phyloP scores from a whole-genome alignment of 441 rosid genomes.

The Adansonia grandidieri region DNA sequence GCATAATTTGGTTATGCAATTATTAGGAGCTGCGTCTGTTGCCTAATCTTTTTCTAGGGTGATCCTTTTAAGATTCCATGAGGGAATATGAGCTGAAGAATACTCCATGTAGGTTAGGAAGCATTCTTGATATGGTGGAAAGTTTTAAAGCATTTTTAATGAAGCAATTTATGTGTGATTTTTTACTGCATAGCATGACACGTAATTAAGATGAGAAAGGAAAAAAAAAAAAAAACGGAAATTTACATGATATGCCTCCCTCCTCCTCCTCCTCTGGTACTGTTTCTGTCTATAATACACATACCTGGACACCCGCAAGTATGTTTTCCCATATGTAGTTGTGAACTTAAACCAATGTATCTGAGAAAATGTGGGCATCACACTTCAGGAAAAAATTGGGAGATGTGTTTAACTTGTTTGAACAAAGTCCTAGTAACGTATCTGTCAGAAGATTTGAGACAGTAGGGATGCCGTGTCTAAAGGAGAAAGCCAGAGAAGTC shows the following conservation, averaged over 20 bases:
- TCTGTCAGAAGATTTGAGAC: neutral
- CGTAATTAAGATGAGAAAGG: neutral
- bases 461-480: conserved; percentile 2
- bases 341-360: conserved; percentile 10
- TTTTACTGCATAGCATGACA: neutral
- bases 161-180: neutral
- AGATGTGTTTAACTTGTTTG: conserved; percentile 12
- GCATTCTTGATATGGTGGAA: conserved; percentile 9
- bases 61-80: neutral
- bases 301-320: neutral
- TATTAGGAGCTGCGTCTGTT: neutral
- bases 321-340: neutral
- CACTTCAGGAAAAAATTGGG: neutral
- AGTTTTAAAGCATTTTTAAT: neutral
- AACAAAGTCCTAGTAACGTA: neutral
- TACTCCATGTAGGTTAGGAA: conserved; percentile 3
- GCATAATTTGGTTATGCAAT: neutral
- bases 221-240: neutral
- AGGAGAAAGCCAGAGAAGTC: neutral
- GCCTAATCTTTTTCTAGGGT: neutral
- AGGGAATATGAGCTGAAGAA: conserved; percentile 7
- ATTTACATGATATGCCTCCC: neutral
- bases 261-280: neutral
- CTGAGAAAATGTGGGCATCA: neutral
- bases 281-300: neutral